phyloP scores from a whole-genome alignment of 179 eudicot genomes.

The Drosera spatulata region DNA sequence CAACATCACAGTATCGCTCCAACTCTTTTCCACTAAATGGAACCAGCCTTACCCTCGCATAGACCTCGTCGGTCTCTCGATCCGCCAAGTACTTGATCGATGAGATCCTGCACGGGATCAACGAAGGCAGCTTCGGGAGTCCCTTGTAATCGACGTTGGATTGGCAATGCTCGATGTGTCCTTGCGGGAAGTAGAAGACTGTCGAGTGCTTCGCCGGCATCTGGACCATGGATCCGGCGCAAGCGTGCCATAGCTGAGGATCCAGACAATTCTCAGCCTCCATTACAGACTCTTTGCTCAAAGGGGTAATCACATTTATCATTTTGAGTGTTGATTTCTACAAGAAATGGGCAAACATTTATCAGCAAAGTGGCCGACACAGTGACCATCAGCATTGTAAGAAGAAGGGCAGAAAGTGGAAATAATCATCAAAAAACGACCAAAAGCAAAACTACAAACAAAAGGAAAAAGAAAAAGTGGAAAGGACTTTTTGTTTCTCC shows the following conservation, averaged over 20 bases:
- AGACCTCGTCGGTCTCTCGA: constrained; percentile 77
- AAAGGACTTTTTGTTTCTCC: too few species aligned
- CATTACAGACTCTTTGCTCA: constrained; percentile 28
- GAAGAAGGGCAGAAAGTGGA: too few species aligned
- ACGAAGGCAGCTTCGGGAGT: constrained; percentile 46
- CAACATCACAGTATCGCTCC: constrained; percentile 28
- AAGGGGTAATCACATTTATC: constrained; percentile 60
- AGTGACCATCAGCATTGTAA: too few species aligned
- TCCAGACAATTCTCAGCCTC: constrained; percentile 58
- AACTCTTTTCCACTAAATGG: constrained; percentile 33
- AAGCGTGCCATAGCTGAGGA: constrained; percentile 90
- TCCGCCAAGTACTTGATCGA: constrained; percentile 69
- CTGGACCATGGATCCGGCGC: constrained; percentile 84
- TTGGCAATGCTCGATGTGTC: constrained; percentile 77
- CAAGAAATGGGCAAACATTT: too few species aligned
- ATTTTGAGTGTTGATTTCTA: constrained; percentile 6
- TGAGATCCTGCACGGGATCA: constrained; percentile 45
- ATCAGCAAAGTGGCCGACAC: too few species aligned
- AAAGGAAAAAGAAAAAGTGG: too few species aligned
- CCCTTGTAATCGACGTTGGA: constrained; percentile 43
- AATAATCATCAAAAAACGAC: too few species aligned
- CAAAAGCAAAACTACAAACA: too few species aligned
- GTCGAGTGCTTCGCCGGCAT: constrained; percentile 12
- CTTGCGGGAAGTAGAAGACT: constrained; percentile 80
- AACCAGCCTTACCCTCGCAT: constrained; percentile 40